Evolutionary conservation across 176 grass and related monocot species (phyloP).

Genomic region (Oryza glumipatula): DNA sequence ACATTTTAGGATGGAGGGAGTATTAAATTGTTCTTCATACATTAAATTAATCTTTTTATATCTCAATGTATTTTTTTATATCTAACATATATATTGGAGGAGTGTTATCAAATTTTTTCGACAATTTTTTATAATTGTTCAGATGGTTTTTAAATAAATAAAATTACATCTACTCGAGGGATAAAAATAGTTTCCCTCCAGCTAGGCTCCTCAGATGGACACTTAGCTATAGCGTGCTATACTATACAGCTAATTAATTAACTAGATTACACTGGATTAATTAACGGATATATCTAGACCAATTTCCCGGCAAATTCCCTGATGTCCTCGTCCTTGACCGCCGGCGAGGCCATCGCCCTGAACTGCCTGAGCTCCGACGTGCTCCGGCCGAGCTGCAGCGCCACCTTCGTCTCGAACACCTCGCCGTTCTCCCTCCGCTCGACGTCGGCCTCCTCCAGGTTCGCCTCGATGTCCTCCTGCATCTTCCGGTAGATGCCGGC

Average conservation of each 20-base stretch:
- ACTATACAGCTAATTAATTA: background rate
- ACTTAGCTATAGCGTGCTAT: background rate
- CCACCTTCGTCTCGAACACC: slow-evolving; percentile 55
- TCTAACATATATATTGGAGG: too few species aligned
- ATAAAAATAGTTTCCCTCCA: too few species aligned
- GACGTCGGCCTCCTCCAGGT: slow-evolving; percentile 38
- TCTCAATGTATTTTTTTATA: too few species aligned
- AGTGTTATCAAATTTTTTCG: too few species aligned
- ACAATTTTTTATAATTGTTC: too few species aligned
- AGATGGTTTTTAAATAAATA: too few species aligned
- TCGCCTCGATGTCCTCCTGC: slow-evolving; percentile 58
- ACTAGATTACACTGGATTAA: background rate
- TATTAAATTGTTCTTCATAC: too few species aligned
- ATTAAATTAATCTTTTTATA: too few species aligned
- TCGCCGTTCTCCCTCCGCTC: slow-evolving; percentile 61
- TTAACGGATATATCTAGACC: slow-evolving; percentile 5
- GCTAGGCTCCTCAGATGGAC: background rate
- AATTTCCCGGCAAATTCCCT: slow-evolving; percentile 52
- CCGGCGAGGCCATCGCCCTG: slow-evolving; percentile 38
- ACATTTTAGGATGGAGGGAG: too few species aligned
- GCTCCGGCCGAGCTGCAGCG: slow-evolving; percentile 51
- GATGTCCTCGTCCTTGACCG: slow-evolving; percentile 40
- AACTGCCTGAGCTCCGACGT: slow-evolving; percentile 44
- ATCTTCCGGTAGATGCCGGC: slow-evolving; percentile 53
- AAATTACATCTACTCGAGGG: too few species aligned